Base-by-base conservation (phyloP, 1,284 basidiomycete species). In the Hemileia vastatrix region DNA sequence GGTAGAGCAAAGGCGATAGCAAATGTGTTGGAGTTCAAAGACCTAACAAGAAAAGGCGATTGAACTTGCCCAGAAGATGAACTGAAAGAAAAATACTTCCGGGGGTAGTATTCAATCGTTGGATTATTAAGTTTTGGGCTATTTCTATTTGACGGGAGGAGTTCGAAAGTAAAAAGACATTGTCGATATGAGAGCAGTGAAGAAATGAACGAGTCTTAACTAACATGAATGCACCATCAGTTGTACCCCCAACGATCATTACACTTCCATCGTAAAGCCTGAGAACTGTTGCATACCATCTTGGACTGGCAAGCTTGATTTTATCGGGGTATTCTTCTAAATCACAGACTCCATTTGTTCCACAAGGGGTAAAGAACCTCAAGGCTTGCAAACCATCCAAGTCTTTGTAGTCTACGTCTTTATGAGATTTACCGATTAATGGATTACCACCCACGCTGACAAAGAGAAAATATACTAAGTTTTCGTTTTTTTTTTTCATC, bases 21-120 rank as follows among this genome's bases (percentile, higher is more conserved):
- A 69, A 90, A 91, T 6, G 90, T 79, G 72, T 91, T 91, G 11
- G 86, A 82, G 70, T 84, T 85, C 65, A 91, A 78, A 1, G 86
- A 87, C 61, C 85, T 82, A 64, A 80, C 77, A 4, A 90, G 77
- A 76, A 90, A 90, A 5, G 79, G 78, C 9, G 85, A 74, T 27
- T 76, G 74, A 48, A 88, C 80, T 54, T 86, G 70, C 43, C 86
- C 87, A 59, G 5, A 80, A 79, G 74, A 88, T 88, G 1, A 86
- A 84, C 40, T 88, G 88, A 74, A 81, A 89, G 15, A 33, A 31
- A 60, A 27, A 6, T 44, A 24, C 36, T 60, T 60, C 6, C 50
- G 50, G 1, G 58, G 58, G 24, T 40, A 60, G 19, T 60, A 60
- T 60, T 60, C 58, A 6, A 60, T 53, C 3, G 58, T 53, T 11